A percentile compares a stretch with the other conserved stretches of the same genome.
Evolutionary conservation across 140 eudicot genomes (phyloP).

Genomic region (Flaveria floridana): DNA sequence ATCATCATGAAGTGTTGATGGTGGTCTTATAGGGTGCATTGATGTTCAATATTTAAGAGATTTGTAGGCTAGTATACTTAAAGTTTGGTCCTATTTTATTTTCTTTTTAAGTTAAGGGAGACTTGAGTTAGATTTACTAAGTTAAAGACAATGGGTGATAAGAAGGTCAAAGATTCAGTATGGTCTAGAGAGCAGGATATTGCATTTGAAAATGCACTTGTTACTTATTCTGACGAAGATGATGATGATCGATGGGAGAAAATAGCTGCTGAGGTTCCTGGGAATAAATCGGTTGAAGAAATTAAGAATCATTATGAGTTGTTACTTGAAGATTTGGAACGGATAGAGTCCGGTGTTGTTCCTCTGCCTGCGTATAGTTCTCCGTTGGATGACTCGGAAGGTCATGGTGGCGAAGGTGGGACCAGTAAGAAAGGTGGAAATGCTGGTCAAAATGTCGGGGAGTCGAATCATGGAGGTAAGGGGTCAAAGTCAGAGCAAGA

Average conservation of each 20-base stretch:
- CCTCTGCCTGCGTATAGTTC: conserved; percentile 57
- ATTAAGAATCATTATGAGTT: conserved; percentile 59
- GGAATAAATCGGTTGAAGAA: conserved; percentile 53
- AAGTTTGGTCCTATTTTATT: background rate
- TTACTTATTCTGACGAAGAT: conserved; percentile 42
- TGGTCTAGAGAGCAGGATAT: conserved; percentile 47
- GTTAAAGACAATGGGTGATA: conserved; percentile 32
- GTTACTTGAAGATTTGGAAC: conserved; percentile 53
- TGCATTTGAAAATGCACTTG: conserved; percentile 41
- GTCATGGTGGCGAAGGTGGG: conserved; percentile 46
- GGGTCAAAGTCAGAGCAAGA: conserved; percentile 60
- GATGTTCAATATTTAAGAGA: conserved; percentile 20
- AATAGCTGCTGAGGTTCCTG: conserved; percentile 47
- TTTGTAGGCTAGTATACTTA: background rate
- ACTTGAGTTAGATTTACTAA: conserved; percentile 15
- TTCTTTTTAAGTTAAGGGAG: background rate
- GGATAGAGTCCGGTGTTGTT: conserved; percentile 60
- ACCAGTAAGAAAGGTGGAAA: conserved; percentile 47
- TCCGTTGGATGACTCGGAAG: conserved; percentile 42
- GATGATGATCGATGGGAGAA: conserved; percentile 54
- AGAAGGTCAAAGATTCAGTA: conserved; percentile 22
- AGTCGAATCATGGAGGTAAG: conserved; percentile 49
- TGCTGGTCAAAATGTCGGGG: conserved; percentile 29
- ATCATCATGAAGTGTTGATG: conserved; percentile 19
- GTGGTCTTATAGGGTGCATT: conserved; percentile 23